Conservation (phyloP, 2,329 filamentous ascomycete species). For the Akanthomyces muscarius region DNA sequence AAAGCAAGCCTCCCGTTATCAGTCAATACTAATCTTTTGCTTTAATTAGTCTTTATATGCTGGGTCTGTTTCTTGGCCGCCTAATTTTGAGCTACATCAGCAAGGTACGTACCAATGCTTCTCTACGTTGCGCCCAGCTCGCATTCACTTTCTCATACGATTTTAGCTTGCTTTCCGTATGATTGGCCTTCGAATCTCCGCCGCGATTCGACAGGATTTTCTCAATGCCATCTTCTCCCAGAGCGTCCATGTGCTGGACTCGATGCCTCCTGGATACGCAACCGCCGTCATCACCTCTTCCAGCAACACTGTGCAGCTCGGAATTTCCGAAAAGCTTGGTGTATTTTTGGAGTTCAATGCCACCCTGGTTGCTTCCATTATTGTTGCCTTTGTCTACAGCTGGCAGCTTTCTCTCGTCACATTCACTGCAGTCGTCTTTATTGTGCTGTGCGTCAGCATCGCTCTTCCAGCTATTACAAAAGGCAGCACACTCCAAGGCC, state of each 20-base stretch:
- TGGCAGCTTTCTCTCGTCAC: slow-evolving; percentile 60
- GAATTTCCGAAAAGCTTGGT: slow-evolving; percentile 61
- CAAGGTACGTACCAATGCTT: slow-evolving; percentile 34
- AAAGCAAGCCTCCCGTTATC: no score
- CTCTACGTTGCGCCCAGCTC: neutral
- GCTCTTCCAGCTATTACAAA: slow-evolving; percentile 55
- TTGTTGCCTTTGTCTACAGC: slow-evolving; percentile 53
- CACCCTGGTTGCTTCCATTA: slow-evolving; percentile 48
- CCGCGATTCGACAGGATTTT: slow-evolving; percentile 60
- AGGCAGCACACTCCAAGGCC: slow-evolving; percentile 43
- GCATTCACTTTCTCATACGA: slow-evolving; percentile 16
- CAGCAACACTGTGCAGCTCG: slow-evolving; percentile 60
- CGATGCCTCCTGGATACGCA: slow-evolving; percentile 57
- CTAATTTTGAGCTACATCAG: slow-evolving; percentile 61
- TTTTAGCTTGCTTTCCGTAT: slow-evolving; percentile 54
- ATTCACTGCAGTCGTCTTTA: slow-evolving; percentile 52
- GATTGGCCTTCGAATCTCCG: slow-evolving; percentile 58
- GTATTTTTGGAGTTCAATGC: slow-evolving; percentile 53
- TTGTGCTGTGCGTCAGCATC: slow-evolving; percentile 44
- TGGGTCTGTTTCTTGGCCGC: slow-evolving; percentile 65
- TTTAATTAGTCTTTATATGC: slow-evolving; percentile 46
- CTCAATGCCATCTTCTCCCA: slow-evolving; percentile 60
- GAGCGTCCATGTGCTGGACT: slow-evolving; percentile 64
- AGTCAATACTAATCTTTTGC: no score
- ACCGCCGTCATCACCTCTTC: slow-evolving; percentile 61